These are phyloP conservation scores for Calamus simplicifolius DNA, from an alignment of 176 grass and related monocot species.

Conservation along the genomic window DNA sequence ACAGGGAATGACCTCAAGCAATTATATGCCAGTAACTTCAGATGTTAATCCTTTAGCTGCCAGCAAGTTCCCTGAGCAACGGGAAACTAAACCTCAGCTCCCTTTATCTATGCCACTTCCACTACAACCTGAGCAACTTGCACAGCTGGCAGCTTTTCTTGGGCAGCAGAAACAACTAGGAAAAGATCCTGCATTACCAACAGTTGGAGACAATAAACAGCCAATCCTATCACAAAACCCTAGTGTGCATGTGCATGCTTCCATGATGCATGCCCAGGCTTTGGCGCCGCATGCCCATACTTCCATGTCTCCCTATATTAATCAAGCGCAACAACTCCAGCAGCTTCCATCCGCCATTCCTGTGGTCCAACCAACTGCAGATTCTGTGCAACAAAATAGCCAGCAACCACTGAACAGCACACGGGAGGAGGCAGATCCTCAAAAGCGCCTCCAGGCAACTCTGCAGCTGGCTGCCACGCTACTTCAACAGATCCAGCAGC, in stretches of 20 bases:
- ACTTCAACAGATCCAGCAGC: constrained; percentile 84
- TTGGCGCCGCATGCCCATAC: background rate
- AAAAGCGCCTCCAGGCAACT: constrained; percentile 83
- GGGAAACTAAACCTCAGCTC: constrained; percentile 24
- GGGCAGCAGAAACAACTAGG: constrained; percentile 49
- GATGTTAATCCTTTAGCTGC: constrained; percentile 20
- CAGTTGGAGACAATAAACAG: constrained; percentile 32
- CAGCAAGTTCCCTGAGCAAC: constrained; percentile 20
- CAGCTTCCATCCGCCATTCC: no score
- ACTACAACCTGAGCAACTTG: constrained; percentile 48
- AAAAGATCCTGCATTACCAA: constrained; percentile 25
- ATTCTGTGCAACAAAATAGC: constrained; percentile 33
- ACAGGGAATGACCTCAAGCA: constrained; percentile 26
- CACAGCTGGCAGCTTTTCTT: constrained; percentile 44
- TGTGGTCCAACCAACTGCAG: constrained; percentile 10
- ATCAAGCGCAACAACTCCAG: constrained; percentile 9
- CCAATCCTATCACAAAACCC: constrained; percentile 25
- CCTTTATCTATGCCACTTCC: constrained; percentile 37
- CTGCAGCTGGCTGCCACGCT: constrained; percentile 79
- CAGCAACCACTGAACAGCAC: constrained; percentile 18
- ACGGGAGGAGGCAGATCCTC: constrained; percentile 52
- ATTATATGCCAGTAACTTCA: constrained; percentile 32
- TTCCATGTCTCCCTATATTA: constrained; percentile 23
- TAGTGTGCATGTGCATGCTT: constrained; percentile 28
- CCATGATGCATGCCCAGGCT: constrained; percentile 22